Percentiles rank a stretch among this genome's conserved stretches.
These are phyloP conservation scores for Malus sylvestris DNA, from an alignment of 306 rosid species.

Conservation along the genomic window DNA sequence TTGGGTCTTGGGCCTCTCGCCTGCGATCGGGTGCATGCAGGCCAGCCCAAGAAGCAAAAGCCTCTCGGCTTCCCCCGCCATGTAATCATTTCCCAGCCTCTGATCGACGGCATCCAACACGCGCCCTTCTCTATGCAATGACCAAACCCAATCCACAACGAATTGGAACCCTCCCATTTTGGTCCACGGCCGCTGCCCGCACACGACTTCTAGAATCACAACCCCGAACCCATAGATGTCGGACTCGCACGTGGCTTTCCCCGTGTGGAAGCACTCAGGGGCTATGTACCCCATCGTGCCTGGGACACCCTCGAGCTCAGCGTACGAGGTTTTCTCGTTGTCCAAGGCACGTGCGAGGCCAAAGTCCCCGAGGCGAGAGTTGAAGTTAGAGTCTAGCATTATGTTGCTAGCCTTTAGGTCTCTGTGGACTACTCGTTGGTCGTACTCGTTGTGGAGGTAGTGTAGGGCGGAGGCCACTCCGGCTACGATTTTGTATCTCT, in stretches of 20 bases:
- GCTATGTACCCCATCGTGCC: constrained; percentile 81
- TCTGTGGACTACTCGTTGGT: constrained; percentile 61
- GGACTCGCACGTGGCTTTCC: constrained; percentile 55
- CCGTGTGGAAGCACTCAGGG: constrained; percentile 77
- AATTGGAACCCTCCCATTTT: constrained; percentile 37
- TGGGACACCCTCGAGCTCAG: constrained; percentile 49
- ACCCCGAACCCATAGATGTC: constrained; percentile 66
- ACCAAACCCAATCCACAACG: constrained; percentile 77
- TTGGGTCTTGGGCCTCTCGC: constrained; percentile 60
- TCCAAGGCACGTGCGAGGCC: constrained; percentile 70
- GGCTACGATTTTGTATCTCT: constrained; percentile 50
- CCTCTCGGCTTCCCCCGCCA: constrained; percentile 52
- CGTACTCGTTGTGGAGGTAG: constrained; percentile 62
- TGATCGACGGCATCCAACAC: constrained; percentile 44
- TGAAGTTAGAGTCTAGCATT: constrained; percentile 58
- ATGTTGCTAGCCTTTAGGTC: constrained; percentile 77
- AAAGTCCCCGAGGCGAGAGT: constrained; percentile 59
- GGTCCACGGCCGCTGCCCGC: constrained; percentile 67
- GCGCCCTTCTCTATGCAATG: constrained; percentile 45
- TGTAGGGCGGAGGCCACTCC: constrained; percentile 65
- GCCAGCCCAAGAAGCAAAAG: constrained; percentile 53
- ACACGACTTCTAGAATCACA: constrained; percentile 51
- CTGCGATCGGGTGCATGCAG: constrained; percentile 60
- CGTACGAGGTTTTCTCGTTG: constrained; percentile 54
- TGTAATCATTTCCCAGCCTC: constrained; percentile 37